Base-by-base conservation (phyloP, 495 filamentous ascomycete species). In the Pyronema omphalodes region DNA sequence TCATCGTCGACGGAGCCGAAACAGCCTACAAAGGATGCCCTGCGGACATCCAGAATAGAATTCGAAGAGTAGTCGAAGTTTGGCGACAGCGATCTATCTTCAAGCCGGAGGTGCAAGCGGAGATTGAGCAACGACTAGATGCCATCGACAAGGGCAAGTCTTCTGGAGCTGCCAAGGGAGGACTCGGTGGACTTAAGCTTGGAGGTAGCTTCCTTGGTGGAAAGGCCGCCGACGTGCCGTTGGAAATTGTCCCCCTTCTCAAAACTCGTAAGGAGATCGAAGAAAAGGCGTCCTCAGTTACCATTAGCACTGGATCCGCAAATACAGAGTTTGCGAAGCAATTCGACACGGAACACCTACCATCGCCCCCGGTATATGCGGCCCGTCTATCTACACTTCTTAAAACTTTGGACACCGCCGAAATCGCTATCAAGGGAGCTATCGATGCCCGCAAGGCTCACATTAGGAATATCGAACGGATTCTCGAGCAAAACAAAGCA, bases 51-150 rank as follows among this genome's bases (percentile, higher is more conserved):
- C 88, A 94, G 63, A 74, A 80, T 57, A 94, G 94, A 67, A 71
- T 99, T 8, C 74, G 81, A 45, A 78, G 91, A 18, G 88, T 95
- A 9, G 76, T 96, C 6, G 88, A 96, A 61, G 91, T 96, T 2
- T 96, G 91, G 93, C 79, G 82, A 63, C 78, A 86, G 56, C 76
- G 91, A 12, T 69, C 70, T 48, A 85, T 99, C n/a, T 99, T 99
- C 60, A 84, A 89, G 51, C 58, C 61, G 1, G 76, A 79, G 0
- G 82, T 91, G 48, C 78, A 91, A 61, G 79, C 83, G 40, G 77
- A 77, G 15, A 77, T 94, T 36, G 88, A 95, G 54, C 70, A 76
- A 39, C 74, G 81, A 29, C 71, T 96, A 17, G 81, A 86, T 54
- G 88, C 93, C 64, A 71, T 94, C 55, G 88, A 94, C 63, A 83